Base-by-base conservation (phyloP, 768 basidiomycete genomes). In the Rhodosporidiobolus odoratus region DNA sequence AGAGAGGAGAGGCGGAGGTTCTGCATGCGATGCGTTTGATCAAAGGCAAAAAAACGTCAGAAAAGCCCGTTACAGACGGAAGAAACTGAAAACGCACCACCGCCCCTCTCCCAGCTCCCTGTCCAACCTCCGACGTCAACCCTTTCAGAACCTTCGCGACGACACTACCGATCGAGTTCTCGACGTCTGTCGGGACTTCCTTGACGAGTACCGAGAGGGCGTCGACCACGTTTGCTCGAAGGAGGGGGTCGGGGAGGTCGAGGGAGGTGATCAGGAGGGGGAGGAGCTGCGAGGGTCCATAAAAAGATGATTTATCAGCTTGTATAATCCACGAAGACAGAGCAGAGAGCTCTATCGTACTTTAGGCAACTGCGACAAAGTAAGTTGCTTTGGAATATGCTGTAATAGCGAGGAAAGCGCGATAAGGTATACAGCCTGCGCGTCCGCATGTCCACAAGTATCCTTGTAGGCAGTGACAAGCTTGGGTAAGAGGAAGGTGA, bases 261-360 rank as follows among this genome's bases (percentile, higher is more conserved):
- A 98, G 84, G 6, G 91, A 89, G 23, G 89, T 89, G 52, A 99
- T 81, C 8, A 99, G 83, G 21, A 97, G 83, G 1, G 96, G 93
- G 74, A 97, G 85, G 19, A 98, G 84, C 94, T 98, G 75, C 30
- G 38, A 47, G 12, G 37, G 25, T 9, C n/a, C n/a, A n/a, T n/a
- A n/a, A n/a, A n/a, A 54, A 4, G 3, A 10, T 40, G 34, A 35
- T 17, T 40, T 25, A 6, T 15, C 6, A 2, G 10, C 10, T 3
- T 21, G 16, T 50, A 41, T 32, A 27, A 32, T 16, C 3, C 43
- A 21, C 1, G 21, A 8, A 4, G 19, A 30, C 4, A 30, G 52
- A 10, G 53, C 27, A 43, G 16, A 2, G 52, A 32, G 19, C 9
- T 30, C 3, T 4, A 17, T 38, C 78, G 59, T 25, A 83, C 83